Percentiles rank a stretch among this genome's conserved stretches.
Conservation (phyloP, 805 yeast species). For the Suhomyces pyralidae region DNA sequence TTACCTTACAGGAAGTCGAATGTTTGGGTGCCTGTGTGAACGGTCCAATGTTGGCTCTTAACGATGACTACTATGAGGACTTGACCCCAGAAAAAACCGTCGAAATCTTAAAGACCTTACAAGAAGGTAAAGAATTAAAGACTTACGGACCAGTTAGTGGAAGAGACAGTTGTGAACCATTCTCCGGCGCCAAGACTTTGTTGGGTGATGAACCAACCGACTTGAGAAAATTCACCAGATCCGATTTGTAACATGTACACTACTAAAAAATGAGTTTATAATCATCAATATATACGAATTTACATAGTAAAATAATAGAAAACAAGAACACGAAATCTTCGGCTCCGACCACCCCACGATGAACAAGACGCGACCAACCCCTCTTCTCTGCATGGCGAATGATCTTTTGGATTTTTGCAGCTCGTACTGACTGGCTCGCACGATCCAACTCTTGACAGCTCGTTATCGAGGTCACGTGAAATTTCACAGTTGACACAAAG, state of each 20-base stretch:
- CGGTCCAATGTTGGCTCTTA: conserved; percentile 84
- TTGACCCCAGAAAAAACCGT: conserved; percentile 65
- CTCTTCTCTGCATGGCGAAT: too few relatives aligned
- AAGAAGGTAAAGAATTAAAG: conserved; percentile 56
- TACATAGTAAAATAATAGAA: background rate
- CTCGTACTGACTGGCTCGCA: background rate
- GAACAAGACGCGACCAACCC: background rate
- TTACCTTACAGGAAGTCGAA: conserved; percentile 84
- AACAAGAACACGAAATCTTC: background rate
- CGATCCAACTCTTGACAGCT: background rate
- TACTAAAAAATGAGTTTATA: background rate
- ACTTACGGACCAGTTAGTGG: conserved; percentile 67
- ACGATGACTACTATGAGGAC: conserved; percentile 82
- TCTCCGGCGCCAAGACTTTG: conserved; percentile 63
- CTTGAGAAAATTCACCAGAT: conserved; percentile 66
- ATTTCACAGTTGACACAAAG: background rate
- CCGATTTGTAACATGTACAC: conserved; percentile 49
- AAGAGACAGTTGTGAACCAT: conserved; percentile 76
- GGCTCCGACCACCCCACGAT: background rate
- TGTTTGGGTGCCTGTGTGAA: conserved; percentile 91
- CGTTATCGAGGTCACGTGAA: background rate
- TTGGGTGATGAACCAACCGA: conserved; percentile 61
- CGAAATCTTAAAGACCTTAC: conserved; percentile 58
- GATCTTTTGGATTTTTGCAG: background rate
- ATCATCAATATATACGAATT: background rate